Evolutionary conservation across 2,329 filamentous ascomycete species (phyloP), one percentile per base, ranked within the genome.

Genomic region (Aspergillus sp.): DNA sequence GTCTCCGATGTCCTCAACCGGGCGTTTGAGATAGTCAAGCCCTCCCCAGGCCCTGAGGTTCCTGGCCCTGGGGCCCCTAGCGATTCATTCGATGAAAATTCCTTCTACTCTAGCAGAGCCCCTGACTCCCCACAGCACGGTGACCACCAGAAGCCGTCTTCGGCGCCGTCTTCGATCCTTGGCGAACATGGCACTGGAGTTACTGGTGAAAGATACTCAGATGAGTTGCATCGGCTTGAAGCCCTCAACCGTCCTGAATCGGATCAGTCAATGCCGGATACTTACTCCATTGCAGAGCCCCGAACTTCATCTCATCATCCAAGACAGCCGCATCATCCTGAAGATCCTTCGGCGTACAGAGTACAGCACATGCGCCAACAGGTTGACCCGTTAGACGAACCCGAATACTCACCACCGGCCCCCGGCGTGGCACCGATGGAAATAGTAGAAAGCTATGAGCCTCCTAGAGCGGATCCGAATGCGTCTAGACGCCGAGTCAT

Each of bases 71-170:
- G 81, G 69, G 86, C 86, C 73, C 82, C 84, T 70, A 90, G 83
- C 82, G 90, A 93, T 74, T 95, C 91, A 37, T 90, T 92, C 78
- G 92, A 97, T 77, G 89, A 96, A 73, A 92, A 96, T 71, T 95
- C 92, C 41, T 96, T 96, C 76, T 97, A 98, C 81, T 97, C 93
- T 65, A 97, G 93, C 77, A 90, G 89, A 78, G 84, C 84, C 62
- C 88, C 93, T 80, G 90, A 93, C 73, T 96, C 92, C 63, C 80
- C 84, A 71, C 80, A 82, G 61, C 73, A 77, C 40, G 73, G 72
- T 54, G 70, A 72, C 15, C 71, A 68, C 48, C 68, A 64, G 55
- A 67, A 68, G 48, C 61, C 66, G 25, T 72, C 72, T 51, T 63
- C 70, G 23, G 65, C 62, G 39, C 66, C 68, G 59, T 63, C 67